Percentiles rank a stretch among this genome's conserved stretches.
Evolutionary conservation across 2,329 filamentous ascomycete species (phyloP).

Genomic region (Paraphaeosphaeria minitans): DNA sequence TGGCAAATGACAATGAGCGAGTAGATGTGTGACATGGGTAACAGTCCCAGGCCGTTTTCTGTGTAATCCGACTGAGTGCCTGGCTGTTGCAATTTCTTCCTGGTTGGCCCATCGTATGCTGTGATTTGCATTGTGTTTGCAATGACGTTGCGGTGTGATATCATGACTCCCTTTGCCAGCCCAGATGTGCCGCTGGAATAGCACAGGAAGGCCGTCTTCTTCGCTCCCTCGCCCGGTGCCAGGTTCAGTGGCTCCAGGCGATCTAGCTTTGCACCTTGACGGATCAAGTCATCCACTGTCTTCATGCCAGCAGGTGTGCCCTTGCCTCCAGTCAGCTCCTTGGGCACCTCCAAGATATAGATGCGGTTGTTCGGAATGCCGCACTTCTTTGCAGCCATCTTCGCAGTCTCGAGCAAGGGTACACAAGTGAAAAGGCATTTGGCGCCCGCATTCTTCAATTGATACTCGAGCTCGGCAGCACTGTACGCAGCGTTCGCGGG

Average conservation of each 20-base stretch:
- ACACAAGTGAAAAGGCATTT: constrained; percentile 74
- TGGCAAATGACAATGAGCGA: constrained; percentile 74
- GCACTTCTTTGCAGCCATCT: constrained; percentile 66
- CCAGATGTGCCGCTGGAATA: constrained; percentile 83
- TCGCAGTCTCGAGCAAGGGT: constrained; percentile 67
- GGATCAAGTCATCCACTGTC: constrained; percentile 69
- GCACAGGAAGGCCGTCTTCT: constrained; percentile 75
- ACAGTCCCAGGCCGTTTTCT: constrained; percentile 67
- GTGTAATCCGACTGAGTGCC: constrained; percentile 51
- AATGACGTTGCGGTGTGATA: constrained; percentile 79
- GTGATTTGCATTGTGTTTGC: constrained; percentile 71
- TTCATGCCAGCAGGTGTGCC: constrained; percentile 59
- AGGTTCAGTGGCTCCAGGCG: constrained; percentile 63
- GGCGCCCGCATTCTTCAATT: constrained; percentile 71
- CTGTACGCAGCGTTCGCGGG: constrained; percentile 79
- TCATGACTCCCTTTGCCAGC: constrained; percentile 83
- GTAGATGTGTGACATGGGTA: constrained; percentile 85
- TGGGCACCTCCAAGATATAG: constrained; percentile 71
- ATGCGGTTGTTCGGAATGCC: constrained; percentile 68
- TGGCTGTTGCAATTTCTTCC: constrained; percentile 51
- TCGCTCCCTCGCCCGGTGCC: constrained; percentile 67
- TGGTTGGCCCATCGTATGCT: constrained; percentile 54
- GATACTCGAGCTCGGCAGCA: constrained; percentile 70
- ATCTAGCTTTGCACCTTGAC: constrained; percentile 62
- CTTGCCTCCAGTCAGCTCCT: constrained; percentile 56